Evolutionary conservation across 1,139 yeast species (phyloP).

Genomic region (Torulaspora globosa): DNA sequence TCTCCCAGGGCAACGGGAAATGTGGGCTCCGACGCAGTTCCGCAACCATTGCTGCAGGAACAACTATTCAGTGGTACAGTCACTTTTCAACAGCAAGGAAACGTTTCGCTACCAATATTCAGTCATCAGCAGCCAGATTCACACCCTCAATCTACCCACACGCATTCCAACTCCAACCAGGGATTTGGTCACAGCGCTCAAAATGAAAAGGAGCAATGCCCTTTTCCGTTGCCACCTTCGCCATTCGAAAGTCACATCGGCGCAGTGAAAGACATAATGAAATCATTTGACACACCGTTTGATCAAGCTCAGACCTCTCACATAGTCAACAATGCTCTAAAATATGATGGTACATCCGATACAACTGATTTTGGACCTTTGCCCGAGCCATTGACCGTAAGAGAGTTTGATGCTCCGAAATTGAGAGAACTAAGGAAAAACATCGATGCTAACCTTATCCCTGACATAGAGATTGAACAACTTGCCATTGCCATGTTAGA

Average conservation of each 20-base stretch:
- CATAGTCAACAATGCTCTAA: conserved; percentile 40
- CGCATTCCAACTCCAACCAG: conserved; percentile 21
- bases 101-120: conserved; percentile 34
- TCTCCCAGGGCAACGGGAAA: conserved; percentile 15
- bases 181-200: conserved; percentile 21
- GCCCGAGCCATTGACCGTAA: conserved; percentile 57
- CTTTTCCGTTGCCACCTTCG: conserved; percentile 37
- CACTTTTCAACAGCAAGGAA: conserved; percentile 36
- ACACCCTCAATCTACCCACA: conserved; percentile 16
- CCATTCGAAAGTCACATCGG: conserved; percentile 20
- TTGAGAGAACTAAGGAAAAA: conserved; percentile 56
- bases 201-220: conserved; percentile 36
- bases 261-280: conserved; percentile 26
- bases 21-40: conserved; percentile 12
- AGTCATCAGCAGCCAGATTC: conserved; percentile 23
- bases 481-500: conserved; percentile 79
- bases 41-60: conserved; percentile 35
- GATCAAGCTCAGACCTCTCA: conserved; percentile 32
- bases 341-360: conserved; percentile 38
- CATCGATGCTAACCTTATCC: conserved; percentile 43
- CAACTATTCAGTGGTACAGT: conserved; percentile 36
- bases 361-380: conserved; percentile 60
- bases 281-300: conserved; percentile 30
- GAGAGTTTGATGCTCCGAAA: conserved; percentile 85
- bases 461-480: conserved; percentile 65